These are phyloP conservation scores for Clavariopsis aquatica DNA, from an alignment of 495 filamentous ascomycete species.

Conservation along the genomic window DNA sequence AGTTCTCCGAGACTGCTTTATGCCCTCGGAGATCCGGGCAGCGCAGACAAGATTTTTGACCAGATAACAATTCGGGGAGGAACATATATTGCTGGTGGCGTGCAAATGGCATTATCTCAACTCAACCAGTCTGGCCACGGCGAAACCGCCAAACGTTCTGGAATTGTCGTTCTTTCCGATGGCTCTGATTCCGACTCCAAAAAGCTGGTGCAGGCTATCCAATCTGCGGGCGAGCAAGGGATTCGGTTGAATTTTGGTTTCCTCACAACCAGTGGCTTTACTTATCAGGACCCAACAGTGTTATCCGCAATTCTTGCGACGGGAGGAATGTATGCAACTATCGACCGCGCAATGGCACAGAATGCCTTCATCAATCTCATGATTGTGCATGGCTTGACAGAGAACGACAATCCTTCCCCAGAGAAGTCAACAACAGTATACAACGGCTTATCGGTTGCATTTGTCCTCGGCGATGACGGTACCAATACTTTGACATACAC, in stretches of 20 bases:
- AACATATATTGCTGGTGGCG: slow-evolving; percentile 33
- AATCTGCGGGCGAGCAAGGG: slow-evolving; percentile 15
- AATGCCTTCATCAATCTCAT: slow-evolving; percentile 27
- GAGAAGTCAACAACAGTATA: slow-evolving; percentile 10
- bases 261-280: slow-evolving; percentile 12
- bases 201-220: slow-evolving; percentile 20
- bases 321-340: slow-evolving; percentile 25
- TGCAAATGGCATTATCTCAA: slow-evolving; percentile 27
- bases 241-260: slow-evolving; percentile 29
- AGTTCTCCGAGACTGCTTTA: slow-evolving; percentile 26
- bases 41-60: slow-evolving; percentile 25
- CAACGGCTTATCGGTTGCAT: slow-evolving; percentile 24
- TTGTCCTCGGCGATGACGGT: slow-evolving; percentile 1
- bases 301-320: slow-evolving; percentile 12
- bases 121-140: slow-evolving; percentile 31
- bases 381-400: slow-evolving; percentile 32
- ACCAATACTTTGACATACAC: slow-evolving; percentile 21
- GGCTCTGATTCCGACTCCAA: slow-evolving; percentile 27
- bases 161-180: slow-evolving; percentile 37
- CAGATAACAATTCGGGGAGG: slow-evolving; percentile 23
- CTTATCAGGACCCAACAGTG: slow-evolving; percentile 21
- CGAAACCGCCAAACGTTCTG: slow-evolving; percentile 31
- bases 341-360: slow-evolving; percentile 22
- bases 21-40: slow-evolving; percentile 33
- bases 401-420: slow-evolving; percentile 15